Conservation (phyloP, 345 rosid genomes). For the Cardiospermum halicacabum region DNA sequence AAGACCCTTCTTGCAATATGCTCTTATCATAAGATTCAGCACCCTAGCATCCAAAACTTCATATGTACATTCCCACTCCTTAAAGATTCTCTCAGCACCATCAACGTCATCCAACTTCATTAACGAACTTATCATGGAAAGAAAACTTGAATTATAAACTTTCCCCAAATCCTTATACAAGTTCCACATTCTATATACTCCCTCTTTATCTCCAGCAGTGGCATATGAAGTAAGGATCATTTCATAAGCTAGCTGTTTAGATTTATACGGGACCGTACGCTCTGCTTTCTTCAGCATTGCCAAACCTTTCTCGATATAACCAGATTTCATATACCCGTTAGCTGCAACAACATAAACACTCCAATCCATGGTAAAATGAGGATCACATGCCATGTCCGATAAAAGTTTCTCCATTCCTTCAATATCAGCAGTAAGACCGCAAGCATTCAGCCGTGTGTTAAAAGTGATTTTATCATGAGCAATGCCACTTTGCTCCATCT, state of each 20-base stretch:
- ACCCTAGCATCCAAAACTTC: conserved; percentile 34
- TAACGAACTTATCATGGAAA: conserved; percentile 46
- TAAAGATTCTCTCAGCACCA: conserved; percentile 47
- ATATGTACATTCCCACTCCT: conserved; percentile 49
- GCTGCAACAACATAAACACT: conserved; percentile 37
- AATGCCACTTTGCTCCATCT: conserved; percentile 49
- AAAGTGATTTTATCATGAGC: conserved; percentile 29
- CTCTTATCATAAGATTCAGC: conserved; percentile 40
- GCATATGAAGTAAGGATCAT: conserved; percentile 44
- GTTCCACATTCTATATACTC: conserved; percentile 53
- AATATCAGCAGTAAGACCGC: conserved; percentile 32
- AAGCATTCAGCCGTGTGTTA: conserved; percentile 49
- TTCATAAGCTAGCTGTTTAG: conserved; percentile 28
- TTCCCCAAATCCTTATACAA: conserved; percentile 34
- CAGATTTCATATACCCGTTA: conserved; percentile 44
- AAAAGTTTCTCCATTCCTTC: conserved; percentile 56
- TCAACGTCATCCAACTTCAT: conserved; percentile 46
- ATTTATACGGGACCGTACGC: conserved; percentile 16
- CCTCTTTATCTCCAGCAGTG: conserved; percentile 38
- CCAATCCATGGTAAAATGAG: conserved; percentile 35
- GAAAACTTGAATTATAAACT: conserved; percentile 38
- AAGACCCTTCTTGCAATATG: conserved; percentile 45
- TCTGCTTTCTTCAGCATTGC: conserved; percentile 44
- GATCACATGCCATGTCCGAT: conserved; percentile 40
- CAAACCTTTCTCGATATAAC: conserved; percentile 36